These are phyloP conservation scores for Ramaria sp. DNA, from an alignment of 768 basidiomycete genomes.

Conservation along the genomic window DNA sequence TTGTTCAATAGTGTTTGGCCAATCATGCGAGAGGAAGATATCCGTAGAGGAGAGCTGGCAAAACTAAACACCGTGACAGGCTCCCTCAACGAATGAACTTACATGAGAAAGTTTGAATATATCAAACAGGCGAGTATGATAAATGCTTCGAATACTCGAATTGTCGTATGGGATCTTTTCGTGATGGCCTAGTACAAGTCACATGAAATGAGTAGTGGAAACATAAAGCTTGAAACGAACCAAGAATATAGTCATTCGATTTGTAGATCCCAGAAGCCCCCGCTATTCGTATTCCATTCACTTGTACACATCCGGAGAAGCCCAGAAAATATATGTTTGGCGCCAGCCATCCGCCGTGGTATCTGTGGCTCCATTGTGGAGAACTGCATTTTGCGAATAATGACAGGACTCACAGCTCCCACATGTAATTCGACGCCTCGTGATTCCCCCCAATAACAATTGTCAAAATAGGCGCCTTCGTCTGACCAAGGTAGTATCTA, in stretches of 20 bases:
- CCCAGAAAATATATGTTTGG: conserved; percentile 96
- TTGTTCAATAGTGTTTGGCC: conserved; percentile 80
- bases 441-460: conserved; percentile 97
- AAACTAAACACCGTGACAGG: background rate
- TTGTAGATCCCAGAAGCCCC: conserved; percentile 94
- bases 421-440: conserved; percentile 93
- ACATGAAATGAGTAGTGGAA: background rate
- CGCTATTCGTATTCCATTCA: conserved; percentile 81
- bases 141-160: conserved; percentile 67
- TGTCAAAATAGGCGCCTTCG: conserved; percentile 76
- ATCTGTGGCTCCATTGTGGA: conserved; percentile 33
- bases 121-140: conserved; percentile 84
- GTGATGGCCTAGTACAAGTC: conserved; percentile 38
- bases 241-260: conserved; percentile 56
- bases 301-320: conserved; percentile 76
- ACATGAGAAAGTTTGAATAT: conserved; percentile 61
- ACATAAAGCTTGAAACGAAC: conserved; percentile 17
- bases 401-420: conserved; percentile 66
- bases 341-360: conserved; percentile 95
- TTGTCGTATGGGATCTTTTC: conserved; percentile 78
- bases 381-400: background rate
- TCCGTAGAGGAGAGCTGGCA: conserved; percentile 46
- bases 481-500: conserved; percentile 83
- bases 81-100: conserved; percentile 2
- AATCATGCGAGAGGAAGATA: conserved; percentile 93